Conservation (phyloP, 129 eudicot species). For the Saposhnikovia divaricata region DNA sequence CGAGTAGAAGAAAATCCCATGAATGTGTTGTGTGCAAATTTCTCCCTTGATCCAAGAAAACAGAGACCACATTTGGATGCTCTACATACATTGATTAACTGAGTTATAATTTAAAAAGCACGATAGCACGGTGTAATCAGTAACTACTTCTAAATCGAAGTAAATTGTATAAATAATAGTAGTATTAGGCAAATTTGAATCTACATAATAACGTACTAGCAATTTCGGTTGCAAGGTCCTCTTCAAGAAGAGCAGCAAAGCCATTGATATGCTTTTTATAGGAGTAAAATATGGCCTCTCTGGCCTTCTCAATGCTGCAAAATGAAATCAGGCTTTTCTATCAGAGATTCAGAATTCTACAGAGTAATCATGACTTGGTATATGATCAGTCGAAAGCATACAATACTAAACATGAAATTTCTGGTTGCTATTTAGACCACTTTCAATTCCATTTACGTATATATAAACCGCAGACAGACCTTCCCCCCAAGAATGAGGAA, state of each 20-base stretch:
- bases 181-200: not conserved
- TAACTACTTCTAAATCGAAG: not conserved
- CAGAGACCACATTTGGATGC: constrained; percentile 35
- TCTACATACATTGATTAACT: not conserved
- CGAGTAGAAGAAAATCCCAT: constrained; percentile 64
- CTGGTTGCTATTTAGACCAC: not conserved
- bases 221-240: constrained; percentile 17
- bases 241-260: constrained; percentile 26
- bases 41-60: constrained; percentile 35
- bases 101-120: not conserved
- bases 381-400: not conserved
- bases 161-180: too few relatives aligned
- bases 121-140: not conserved
- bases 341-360: not conserved
- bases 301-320: constrained; percentile 3
- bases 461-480: constrained; percentile 22
- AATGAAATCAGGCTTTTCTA: not conserved
- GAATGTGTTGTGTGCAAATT: constrained; percentile 77
- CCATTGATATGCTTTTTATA: constrained; percentile 16
- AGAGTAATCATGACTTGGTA: too few relatives aligned
- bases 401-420: not conserved
- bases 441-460: not conserved
- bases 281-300: constrained; percentile 4
- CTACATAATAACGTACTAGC: constrained; percentile 11
- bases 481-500: constrained; percentile 47